Conservation (phyloP, 192 early-diverging fungal genomes). For the Linnemannia elongata region DNA sequence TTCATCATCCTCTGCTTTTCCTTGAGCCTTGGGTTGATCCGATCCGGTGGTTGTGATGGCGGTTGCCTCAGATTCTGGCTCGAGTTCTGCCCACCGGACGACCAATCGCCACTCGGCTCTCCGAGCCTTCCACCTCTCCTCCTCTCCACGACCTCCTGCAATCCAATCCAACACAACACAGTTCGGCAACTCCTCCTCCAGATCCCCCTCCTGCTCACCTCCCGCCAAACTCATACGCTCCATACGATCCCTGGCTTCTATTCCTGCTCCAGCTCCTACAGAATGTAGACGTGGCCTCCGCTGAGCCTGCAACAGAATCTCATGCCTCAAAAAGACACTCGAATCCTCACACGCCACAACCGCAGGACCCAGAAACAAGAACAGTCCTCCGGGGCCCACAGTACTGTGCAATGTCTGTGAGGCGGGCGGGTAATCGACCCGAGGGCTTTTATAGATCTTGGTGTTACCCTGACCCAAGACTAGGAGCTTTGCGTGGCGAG, state of each 20-base stretch:
- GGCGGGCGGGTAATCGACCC: constrained; percentile 42
- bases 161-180: constrained; percentile 57
- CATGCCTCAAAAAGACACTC: constrained; percentile 52
- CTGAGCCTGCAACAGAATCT: constrained; percentile 50
- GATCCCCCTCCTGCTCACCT: constrained; percentile 5
- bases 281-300: background rate
- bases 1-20: background rate
- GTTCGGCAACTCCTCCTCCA: constrained; percentile 42
- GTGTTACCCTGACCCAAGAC: constrained; percentile 88
- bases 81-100: constrained; percentile 50
- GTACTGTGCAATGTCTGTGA: constrained; percentile 53
- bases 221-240: background rate
- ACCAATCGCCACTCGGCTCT: constrained; percentile 45
- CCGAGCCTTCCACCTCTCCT: constrained; percentile 46
- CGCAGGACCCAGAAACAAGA: constrained; percentile 34
- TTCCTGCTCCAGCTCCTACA: background rate
- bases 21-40: background rate
- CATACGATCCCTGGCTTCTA: background rate
- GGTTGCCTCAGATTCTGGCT: background rate
- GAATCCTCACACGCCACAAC: constrained; percentile 54
- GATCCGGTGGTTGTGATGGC: background rate
- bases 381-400: constrained; percentile 28
- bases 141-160: constrained; percentile 44
- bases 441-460: constrained; percentile 81
- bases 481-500: constrained; percentile 65